A percentile compares a stretch with the other conserved stretches of the same genome.
Conservation (phyloP, 441 rosid genomes). For the Isatis lusitanica region DNA sequence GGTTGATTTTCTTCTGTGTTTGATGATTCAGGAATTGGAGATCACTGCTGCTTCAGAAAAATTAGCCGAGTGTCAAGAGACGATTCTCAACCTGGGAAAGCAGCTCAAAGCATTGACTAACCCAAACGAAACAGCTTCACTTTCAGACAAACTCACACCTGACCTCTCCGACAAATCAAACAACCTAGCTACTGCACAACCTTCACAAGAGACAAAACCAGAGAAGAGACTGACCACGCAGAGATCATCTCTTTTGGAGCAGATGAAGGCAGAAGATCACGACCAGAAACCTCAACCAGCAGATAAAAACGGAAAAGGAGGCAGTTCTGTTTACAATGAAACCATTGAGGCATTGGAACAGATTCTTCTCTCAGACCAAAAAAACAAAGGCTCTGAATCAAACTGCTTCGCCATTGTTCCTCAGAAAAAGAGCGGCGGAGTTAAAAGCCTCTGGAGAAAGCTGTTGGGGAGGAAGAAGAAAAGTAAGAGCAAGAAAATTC, state of each 20-base stretch:
- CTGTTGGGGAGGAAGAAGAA: conserved; percentile 65
- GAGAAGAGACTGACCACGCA: conserved; percentile 48
- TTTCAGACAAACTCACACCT: conserved; percentile 49
- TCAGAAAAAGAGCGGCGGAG: conserved; percentile 51
- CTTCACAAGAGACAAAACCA: conserved; percentile 24
- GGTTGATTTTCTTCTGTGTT: conserved; percentile 4
- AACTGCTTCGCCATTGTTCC: conserved; percentile 57
- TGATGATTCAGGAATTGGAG: conserved; percentile 66
- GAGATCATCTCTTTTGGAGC: conserved; percentile 76
- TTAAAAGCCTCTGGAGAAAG: conserved; percentile 61
- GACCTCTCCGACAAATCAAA: conserved; percentile 33
- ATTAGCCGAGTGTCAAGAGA: conserved; percentile 93
- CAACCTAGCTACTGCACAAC: conserved; percentile 14
- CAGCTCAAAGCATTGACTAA: conserved; percentile 78
- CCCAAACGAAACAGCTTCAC: conserved; percentile 50
- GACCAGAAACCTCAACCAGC: conserved; percentile 28
- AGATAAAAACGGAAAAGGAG: conserved; percentile 29
- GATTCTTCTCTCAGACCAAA: conserved; percentile 41
- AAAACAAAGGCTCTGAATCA: conserved; percentile 34
- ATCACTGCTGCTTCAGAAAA: conserved; percentile 88
- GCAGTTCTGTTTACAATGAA: conserved; percentile 34
- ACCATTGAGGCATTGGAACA: conserved; percentile 47
- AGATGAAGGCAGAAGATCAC: conserved; percentile 77
- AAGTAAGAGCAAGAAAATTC: conserved; percentile 44
- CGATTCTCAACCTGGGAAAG: conserved; percentile 78